phyloP scores from a whole-genome alignment of 192 early-diverging fungal species.

The Linnemannia schmuckeri region DNA sequence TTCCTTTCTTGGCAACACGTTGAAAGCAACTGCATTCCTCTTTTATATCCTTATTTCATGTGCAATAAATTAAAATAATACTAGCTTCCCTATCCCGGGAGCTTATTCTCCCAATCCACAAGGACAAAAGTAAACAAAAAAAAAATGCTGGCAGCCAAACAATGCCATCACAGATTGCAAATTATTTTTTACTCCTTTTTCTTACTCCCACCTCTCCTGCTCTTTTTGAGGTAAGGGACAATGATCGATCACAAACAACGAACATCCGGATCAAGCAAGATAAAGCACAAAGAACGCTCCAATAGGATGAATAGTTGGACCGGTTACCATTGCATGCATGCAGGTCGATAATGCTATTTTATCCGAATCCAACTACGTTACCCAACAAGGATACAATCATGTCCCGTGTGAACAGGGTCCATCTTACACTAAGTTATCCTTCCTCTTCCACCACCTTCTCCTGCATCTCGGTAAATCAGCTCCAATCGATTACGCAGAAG shows the following conservation, averaged over 20 bases:
- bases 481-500: not conserved
- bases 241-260: not conserved
- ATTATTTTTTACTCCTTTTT: not conserved
- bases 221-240: not conserved
- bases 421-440: not conserved
- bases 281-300: not conserved
- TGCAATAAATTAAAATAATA: no score
- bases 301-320: not conserved
- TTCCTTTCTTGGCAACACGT: no score
- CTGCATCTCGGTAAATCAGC: not conserved
- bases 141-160: not conserved
- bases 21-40: no score
- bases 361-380: not conserved
- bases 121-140: not conserved
- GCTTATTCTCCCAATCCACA: not conserved
- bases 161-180: not conserved
- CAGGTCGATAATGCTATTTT: conserved; percentile 1
- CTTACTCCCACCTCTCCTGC: not conserved
- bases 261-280: not conserved
- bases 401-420: not conserved
- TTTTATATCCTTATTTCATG: no score
- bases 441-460: not conserved
- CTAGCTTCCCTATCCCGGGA: not conserved
- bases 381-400: not conserved
- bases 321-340: not conserved